Base-by-base conservation (phyloP, 2,329 filamentous ascomycete genomes). In the Paecilomyces sp. region DNA sequence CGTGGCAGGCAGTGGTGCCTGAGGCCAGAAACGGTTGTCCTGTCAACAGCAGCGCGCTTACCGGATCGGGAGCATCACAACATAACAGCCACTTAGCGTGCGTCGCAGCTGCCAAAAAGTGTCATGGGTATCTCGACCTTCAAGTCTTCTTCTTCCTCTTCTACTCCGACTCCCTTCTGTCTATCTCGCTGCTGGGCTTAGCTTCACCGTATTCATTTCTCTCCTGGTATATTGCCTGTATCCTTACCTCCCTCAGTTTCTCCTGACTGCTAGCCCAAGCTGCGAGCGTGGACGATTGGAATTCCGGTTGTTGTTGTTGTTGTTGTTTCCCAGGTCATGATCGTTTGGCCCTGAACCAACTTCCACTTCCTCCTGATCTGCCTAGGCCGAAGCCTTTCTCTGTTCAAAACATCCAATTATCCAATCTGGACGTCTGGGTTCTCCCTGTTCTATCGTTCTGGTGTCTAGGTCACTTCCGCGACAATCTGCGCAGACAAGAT, bases 51-150 rank as follows among this genome's bases (percentile, higher is more conserved):
- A 1, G 1, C 4, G 47, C 67, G 60, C 74, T 76, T 75, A 65
- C 74, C 68, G 47, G 55, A 68, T 64, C 28, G 41, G 68, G 64
- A 1, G 41, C 56, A 70, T 62, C 70, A 75, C 66, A 76, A 75
- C 74, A 77, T 70, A 74, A 74, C 73, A 75, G 69, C 61, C 64
- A 64, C 58, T 69, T 62, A 69, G 63, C 64, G 68, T 69, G 69
- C 68, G 71, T 71, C 69, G 66, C 67, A 68, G 64, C 66, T 70
- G 68, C 67, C 66, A 64, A 73, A 72, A 65, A 66, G 64, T 68
- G 64, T 52, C 30, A 41, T 41, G 12, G 18, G 31, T 55, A 53
- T 58, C 57, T 41, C 56, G 22, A 52, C 34, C 41, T 67, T 68
- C 70, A 60, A 61, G 63, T 61, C 36, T 30, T 62, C 58, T 55